Conservation (phyloP, 2,329 filamentous ascomycete species). For the Talaromyces marneffei region DNA sequence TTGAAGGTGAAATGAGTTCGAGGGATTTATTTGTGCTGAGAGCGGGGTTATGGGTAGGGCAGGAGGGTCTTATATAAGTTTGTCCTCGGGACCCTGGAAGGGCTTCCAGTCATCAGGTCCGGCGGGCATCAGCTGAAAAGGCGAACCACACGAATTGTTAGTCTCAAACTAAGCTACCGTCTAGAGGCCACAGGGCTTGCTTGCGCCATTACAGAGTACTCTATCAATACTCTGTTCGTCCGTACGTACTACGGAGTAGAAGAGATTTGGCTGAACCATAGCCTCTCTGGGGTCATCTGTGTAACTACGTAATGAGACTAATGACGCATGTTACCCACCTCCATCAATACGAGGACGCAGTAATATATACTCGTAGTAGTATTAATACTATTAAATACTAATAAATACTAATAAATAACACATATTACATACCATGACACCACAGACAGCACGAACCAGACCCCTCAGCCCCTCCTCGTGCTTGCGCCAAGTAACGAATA, state of each 20-base stretch:
- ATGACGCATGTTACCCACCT: background rate
- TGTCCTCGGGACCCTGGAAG: slow-evolving; percentile 7
- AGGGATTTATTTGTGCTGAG: background rate
- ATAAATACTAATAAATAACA: background rate
- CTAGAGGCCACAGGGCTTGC: background rate
- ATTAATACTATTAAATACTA: no score
- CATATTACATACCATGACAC: background rate
- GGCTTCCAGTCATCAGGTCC: slow-evolving; percentile 3
- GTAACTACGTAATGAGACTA: no score
- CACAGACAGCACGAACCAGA: background rate
- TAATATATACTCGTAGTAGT: background rate
- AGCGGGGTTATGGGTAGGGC: slow-evolving; percentile 3
- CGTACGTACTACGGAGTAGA: no score
- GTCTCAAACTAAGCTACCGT: background rate
- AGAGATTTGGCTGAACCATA: background rate
- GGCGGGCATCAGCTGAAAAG: slow-evolving; percentile 2
- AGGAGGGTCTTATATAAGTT: slow-evolving; percentile 11
- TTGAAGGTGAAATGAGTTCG: background rate
- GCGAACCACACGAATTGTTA: background rate
- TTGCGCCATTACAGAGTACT: background rate
- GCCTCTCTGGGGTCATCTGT: background rate
- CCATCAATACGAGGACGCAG: background rate
- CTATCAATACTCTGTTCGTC: no score
- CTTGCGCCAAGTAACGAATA: no score
- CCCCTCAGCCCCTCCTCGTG: background rate